Base-by-base conservation (phyloP, 805 yeast genomes). In the Pichia cephalocereana region DNA sequence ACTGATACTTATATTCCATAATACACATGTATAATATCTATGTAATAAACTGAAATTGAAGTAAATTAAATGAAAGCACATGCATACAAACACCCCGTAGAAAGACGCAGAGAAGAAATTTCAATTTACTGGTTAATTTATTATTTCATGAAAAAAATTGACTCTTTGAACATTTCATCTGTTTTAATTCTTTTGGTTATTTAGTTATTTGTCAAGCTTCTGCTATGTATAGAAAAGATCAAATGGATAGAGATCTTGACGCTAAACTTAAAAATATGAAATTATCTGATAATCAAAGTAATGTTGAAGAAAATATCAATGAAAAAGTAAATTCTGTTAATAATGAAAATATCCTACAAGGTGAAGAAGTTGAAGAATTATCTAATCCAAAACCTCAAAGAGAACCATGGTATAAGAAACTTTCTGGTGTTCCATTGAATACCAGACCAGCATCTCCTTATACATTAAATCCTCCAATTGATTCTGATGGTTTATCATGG, bases 401-500 rank as follows among this genome's bases (percentile, higher is more conserved):
- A 48, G 70, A 66, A 41, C 70, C 69, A 31, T 64, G 65, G 52
- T 64, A 64, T 47, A 64, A 63, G 42, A 56, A 60, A 41, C 52
- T 66, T 17, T 50, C 57, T 14, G 68, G 63, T 44, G 77, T 89
- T 0, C 90, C 90, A 15, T 69, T 83, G 49, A 82, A 76, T 55
- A 82, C 88, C 4, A 72, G 89, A 58, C 86, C 88, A 2, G 89
- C 90, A 0, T 79, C 89, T 6, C 95, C 96, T 19, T 84, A 82
- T 62, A 85, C 95, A 2, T 64, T 84, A 46, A 82, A 80, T 54
- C 90, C 96, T 0, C 93, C 96, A 18, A 83, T 89, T 34, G 96
- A 88, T 60, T 80, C 76, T 41, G 96, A 87, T 65, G 96, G 96
- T 0, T 75, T 91, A 43, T 87, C 96, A 41, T 91, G 96, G 96